Evolutionary conservation across 208 protist genomes (phyloP).

Genomic region (Leishmania major): DNA sequence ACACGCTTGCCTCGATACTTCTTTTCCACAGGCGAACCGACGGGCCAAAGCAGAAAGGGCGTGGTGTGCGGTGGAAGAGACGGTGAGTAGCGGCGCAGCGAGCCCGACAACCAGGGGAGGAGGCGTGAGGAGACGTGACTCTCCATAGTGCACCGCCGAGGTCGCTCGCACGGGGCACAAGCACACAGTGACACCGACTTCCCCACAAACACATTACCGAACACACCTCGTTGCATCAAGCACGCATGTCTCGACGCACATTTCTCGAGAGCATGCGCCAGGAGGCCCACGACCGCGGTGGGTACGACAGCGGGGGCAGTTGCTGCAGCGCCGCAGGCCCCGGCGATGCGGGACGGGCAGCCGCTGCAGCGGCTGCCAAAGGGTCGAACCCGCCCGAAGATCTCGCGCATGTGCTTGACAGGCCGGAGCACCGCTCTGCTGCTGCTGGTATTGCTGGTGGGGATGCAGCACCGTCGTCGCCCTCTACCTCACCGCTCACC

Average conservation of each 20-base stretch:
- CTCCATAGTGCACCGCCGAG: not conserved
- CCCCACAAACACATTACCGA: not conserved
- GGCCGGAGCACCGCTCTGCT: not conserved
- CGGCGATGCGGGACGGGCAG: not conserved
- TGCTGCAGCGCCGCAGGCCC: not conserved
- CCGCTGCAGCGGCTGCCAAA: not conserved
- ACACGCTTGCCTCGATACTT: not conserved
- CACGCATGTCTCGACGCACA: slow-evolving; percentile 23
- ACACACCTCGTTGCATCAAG: not conserved
- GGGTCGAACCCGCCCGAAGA: not conserved
- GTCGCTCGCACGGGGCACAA: not conserved
- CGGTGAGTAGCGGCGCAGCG: not conserved
- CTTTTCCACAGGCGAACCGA: not conserved
- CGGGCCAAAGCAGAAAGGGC: not conserved
- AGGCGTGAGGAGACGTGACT: not conserved
- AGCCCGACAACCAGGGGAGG: not conserved
- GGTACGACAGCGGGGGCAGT: slow-evolving; percentile 15
- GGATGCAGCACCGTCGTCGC: not conserved
- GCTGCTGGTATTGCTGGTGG: not conserved
- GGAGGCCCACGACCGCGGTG: slow-evolving; percentile 21
- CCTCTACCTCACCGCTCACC: not conserved
- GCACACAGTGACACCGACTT: not conserved
- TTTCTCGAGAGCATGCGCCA: slow-evolving; percentile 36
- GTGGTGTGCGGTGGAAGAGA: not conserved
- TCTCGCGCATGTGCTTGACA: not conserved